Evolutionary conservation across 352 stramenopile genomes (phyloP).

Genomic region (Globisporangium paddicum): DNA sequence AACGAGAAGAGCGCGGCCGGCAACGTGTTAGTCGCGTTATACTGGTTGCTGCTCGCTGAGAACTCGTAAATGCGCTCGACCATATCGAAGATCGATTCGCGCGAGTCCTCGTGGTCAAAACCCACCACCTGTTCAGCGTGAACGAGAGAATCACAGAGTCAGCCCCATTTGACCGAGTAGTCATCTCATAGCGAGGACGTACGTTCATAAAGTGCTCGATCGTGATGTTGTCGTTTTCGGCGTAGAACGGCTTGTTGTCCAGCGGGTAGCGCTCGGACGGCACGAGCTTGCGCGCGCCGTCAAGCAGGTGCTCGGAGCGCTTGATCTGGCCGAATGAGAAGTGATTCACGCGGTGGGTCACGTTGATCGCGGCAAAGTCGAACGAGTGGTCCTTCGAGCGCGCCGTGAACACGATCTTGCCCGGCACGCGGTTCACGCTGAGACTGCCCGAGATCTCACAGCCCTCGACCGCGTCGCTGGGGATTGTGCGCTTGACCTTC

Average conservation of each 20-base stretch:
- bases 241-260: conserved; percentile 46
- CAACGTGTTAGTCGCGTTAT: conserved; percentile 51
- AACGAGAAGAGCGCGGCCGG: conserved; percentile 72
- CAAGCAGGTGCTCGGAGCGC: conserved; percentile 50
- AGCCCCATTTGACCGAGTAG: conserved; percentile 31
- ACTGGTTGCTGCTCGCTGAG: conserved; percentile 73
- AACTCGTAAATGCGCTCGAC: conserved; percentile 70
- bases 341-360: conserved; percentile 71
- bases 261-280: conserved; percentile 64
- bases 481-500: conserved; percentile 31
- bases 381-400: conserved; percentile 70
- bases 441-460: conserved; percentile 78
- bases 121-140: conserved; percentile 48
- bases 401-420: conserved; percentile 63
- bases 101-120: conserved; percentile 61
- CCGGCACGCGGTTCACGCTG: conserved; percentile 73
- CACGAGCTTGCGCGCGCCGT: conserved; percentile 32
- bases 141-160: conserved; percentile 1
- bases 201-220: conserved; percentile 84
- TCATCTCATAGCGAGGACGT: conserved; percentile 34
- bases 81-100: conserved; percentile 46
- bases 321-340: conserved; percentile 86
- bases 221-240: conserved; percentile 65
- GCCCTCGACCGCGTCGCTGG: conserved; percentile 43
- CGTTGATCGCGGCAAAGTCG: conserved; percentile 48